A percentile compares a stretch with the other conserved stretches of the same genome.
Evolutionary conservation across 306 rosid genomes (phyloP).

Genomic region (Calophaca sinica): DNA sequence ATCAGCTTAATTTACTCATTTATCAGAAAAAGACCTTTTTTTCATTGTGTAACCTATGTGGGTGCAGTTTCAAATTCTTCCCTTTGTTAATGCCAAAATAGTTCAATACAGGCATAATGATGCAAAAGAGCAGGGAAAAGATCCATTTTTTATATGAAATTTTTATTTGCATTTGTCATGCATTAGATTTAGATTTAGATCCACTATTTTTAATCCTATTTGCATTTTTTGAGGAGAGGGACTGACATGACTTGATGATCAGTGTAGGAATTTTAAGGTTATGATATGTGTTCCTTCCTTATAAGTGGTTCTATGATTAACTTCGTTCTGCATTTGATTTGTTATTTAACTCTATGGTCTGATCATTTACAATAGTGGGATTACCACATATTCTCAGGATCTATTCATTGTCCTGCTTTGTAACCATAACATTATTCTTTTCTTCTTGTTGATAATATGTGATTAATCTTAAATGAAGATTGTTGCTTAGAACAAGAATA

Average conservation of each 20-base stretch:
- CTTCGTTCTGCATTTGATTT: slow-evolving; percentile 15
- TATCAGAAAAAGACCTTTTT: too few relatives aligned
- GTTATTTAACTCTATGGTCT: slow-evolving; percentile 9
- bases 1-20: not conserved
- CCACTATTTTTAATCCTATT: too few relatives aligned
- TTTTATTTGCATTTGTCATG: not conserved
- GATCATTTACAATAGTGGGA: not conserved
- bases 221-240: too few relatives aligned
- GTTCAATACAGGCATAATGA: too few relatives aligned
- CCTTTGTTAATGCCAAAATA: too few relatives aligned
- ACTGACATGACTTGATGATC: too few relatives aligned
- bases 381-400: not conserved
- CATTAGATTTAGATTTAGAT: not conserved
- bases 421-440: not conserved
- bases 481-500: not conserved
- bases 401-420: not conserved
- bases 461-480: not conserved
- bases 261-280: not conserved
- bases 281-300: not conserved
- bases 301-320: not conserved
- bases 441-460: slow-evolving; percentile 14
- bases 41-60: too few relatives aligned
- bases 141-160: not conserved
- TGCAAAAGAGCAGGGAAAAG: too few relatives aligned
- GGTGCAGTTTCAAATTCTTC: too few relatives aligned